phyloP scores from a whole-genome alignment of 1,284 basidiomycete genomes.

The Cryptococcus floricola region DNA sequence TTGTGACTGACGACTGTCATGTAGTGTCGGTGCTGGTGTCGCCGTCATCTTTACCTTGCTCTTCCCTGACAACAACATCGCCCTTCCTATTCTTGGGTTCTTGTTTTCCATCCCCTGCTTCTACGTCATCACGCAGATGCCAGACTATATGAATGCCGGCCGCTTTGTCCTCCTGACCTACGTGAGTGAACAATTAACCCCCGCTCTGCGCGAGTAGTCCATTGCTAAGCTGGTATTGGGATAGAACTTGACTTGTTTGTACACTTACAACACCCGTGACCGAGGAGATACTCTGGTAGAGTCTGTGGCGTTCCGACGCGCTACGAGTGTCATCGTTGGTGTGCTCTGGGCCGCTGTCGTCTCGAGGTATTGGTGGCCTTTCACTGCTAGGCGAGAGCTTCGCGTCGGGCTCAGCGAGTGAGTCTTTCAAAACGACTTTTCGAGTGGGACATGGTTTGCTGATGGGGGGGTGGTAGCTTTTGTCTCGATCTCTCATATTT shows the following conservation, averaged over 20 bases:
- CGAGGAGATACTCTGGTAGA: conserved; percentile 54
- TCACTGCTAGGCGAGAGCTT: conserved; percentile 83
- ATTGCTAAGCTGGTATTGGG: conserved; percentile 27
- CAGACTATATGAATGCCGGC: conserved; percentile 71
- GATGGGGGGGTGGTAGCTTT: conserved; percentile 29
- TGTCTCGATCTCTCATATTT: conserved; percentile 50
- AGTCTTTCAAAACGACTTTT: conserved; percentile 35
- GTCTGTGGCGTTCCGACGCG: conserved; percentile 70
- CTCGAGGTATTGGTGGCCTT: conserved; percentile 90
- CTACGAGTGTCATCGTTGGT: conserved; percentile 75
- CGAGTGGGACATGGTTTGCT: background rate
- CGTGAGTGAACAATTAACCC: conserved; percentile 21
- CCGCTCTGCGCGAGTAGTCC: background rate
- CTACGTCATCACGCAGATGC: conserved; percentile 73
- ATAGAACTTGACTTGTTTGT: conserved; percentile 87
- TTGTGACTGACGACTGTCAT: conserved; percentile 9
- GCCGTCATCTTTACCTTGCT: conserved; percentile 64
- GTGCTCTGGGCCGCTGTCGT: conserved; percentile 86
- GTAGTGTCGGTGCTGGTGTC: conserved; percentile 70
- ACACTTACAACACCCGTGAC: conserved; percentile 81
- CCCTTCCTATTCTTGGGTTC: conserved; percentile 78
- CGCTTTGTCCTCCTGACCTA: conserved; percentile 76
- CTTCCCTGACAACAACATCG: conserved; percentile 70
- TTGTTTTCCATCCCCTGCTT: conserved; percentile 92
- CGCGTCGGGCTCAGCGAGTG: conserved; percentile 80